Evolutionary conservation across 2,329 filamentous ascomycete genomes (phyloP).

Genomic region (Talaromyces marneffei): DNA sequence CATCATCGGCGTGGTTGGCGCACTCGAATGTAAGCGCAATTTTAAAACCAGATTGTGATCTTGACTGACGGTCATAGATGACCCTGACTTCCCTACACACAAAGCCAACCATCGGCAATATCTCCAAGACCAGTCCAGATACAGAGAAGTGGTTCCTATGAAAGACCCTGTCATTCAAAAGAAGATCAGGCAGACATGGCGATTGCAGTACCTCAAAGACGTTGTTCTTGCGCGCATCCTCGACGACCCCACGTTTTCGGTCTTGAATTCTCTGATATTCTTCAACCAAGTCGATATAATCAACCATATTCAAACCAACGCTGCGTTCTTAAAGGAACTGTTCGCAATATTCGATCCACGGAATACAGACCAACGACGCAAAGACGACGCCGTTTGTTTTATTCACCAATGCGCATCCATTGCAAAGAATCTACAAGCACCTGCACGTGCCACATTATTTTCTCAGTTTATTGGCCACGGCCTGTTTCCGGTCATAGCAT

Average conservation of each 20-base stretch:
- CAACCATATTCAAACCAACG: constrained; percentile 82
- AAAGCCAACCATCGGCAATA: constrained; percentile 97
- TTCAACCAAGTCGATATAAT: constrained; percentile 99
- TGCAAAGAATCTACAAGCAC: constrained; percentile 87
- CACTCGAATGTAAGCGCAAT: constrained; percentile 67
- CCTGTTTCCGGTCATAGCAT: constrained; percentile 83
- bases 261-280: constrained; percentile 96
- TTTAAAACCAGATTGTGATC: too few relatives aligned
- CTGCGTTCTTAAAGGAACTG: constrained; percentile 70
- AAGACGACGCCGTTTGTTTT: constrained; percentile 92
- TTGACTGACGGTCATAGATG: constrained; percentile 50
- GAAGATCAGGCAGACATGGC: constrained; percentile 96
- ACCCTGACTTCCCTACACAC: constrained; percentile 94
- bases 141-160: constrained; percentile 93
- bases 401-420: constrained; percentile 94
- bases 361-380: constrained; percentile 61
- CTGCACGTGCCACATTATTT: constrained; percentile 73
- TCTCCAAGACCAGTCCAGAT: constrained; percentile 79
- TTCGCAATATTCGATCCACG: constrained; percentile 75
- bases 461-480: constrained; percentile 85
- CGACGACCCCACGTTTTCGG: constrained; percentile 95
- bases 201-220: constrained; percentile 93
- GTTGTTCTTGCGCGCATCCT: constrained; percentile 95
- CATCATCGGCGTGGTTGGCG: constrained; percentile 86
- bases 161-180: constrained; percentile 72